A percentile compares a stretch with the other conserved stretches of the same genome.
Conservation (phyloP, 352 stramenopile genomes). For the Halophytophthora polymorphica region DNA sequence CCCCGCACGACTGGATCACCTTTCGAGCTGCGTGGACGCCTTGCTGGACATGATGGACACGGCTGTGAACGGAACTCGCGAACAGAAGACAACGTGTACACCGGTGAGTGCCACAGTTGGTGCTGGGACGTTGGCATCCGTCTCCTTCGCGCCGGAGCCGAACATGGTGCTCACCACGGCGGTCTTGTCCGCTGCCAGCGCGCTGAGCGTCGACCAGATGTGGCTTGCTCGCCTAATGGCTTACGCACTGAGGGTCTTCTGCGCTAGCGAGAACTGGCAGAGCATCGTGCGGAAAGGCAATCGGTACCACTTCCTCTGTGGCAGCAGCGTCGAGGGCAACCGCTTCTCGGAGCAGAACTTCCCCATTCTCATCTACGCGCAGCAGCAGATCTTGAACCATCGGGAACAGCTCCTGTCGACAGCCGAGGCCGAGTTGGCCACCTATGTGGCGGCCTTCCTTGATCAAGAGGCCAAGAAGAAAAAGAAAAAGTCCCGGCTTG, state of each 20-base stretch:
- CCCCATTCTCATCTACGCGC: constrained; percentile 53
- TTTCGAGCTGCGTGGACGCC: constrained; percentile 33
- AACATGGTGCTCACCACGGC: constrained; percentile 37
- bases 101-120: background rate
- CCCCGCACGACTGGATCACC: constrained; percentile 9
- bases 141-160: background rate
- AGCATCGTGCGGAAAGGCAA: constrained; percentile 56
- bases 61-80: constrained; percentile 2
- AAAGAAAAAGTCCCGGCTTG: constrained; percentile 79
- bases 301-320: constrained; percentile 43
- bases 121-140: background rate
- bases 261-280: constrained; percentile 39
- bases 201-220: constrained; percentile 34
- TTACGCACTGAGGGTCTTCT: constrained; percentile 34
- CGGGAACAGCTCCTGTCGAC: constrained; percentile 30
- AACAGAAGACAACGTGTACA: constrained; percentile 2
- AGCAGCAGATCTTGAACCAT: constrained; percentile 49
- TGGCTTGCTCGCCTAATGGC: constrained; percentile 51
- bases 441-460: constrained; percentile 45
- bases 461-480: constrained; percentile 75
- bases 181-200: constrained; percentile 27
- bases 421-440: constrained; percentile 25
- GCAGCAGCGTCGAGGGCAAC: constrained; percentile 22
- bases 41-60: constrained; percentile 64
- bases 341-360: constrained; percentile 65